Evolutionary conservation across 208 protist species (phyloP).

Genomic region (Trypanosoma avium): DNA sequence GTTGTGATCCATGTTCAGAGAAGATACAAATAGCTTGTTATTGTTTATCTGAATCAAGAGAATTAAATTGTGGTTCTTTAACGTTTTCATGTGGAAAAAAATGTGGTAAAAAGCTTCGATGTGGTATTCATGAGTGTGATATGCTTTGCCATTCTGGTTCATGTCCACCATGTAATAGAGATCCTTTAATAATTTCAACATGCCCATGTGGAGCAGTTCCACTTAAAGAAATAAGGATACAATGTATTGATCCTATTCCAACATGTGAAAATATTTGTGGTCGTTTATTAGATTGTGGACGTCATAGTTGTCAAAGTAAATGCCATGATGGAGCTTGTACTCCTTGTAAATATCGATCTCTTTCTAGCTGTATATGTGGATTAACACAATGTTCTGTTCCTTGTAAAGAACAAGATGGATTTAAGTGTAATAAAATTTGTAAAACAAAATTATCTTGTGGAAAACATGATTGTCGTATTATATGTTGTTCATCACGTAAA

Average conservation of each 20-base stretch:
- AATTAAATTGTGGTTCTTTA: conserved; percentile 37
- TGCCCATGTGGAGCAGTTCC: conserved; percentile 59
- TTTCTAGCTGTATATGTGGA: conserved; percentile 53
- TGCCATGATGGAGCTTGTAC: conserved; percentile 60
- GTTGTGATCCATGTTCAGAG: conserved; percentile 41
- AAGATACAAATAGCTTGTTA: conserved; percentile 29
- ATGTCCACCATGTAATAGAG: conserved; percentile 55
- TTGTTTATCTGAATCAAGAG: conserved; percentile 35
- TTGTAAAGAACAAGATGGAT: conserved; percentile 40
- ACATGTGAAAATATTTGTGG: conserved; percentile 56
- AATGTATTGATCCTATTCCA: conserved; percentile 68
- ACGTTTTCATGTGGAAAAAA: conserved; percentile 47
- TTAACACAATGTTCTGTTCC: conserved; percentile 45
- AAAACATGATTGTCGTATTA: conserved; percentile 58
- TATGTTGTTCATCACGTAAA: conserved; percentile 60
- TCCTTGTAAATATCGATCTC: conserved; percentile 38
- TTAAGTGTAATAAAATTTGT: conserved; percentile 58
- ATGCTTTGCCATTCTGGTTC: conserved; percentile 57
- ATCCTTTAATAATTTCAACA: conserved; percentile 46
- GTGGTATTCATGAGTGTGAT: conserved; percentile 55
- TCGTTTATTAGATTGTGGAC: conserved; percentile 57
- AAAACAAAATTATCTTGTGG: conserved; percentile 71
- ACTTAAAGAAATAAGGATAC: conserved; percentile 18
- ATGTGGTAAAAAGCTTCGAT: conserved; percentile 54
- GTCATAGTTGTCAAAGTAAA: conserved; percentile 45